Evolutionary conservation across 352 stramenopile genomes (phyloP), one percentile per base, ranked within the genome.

Genomic region (Phytophthora melonis): DNA sequence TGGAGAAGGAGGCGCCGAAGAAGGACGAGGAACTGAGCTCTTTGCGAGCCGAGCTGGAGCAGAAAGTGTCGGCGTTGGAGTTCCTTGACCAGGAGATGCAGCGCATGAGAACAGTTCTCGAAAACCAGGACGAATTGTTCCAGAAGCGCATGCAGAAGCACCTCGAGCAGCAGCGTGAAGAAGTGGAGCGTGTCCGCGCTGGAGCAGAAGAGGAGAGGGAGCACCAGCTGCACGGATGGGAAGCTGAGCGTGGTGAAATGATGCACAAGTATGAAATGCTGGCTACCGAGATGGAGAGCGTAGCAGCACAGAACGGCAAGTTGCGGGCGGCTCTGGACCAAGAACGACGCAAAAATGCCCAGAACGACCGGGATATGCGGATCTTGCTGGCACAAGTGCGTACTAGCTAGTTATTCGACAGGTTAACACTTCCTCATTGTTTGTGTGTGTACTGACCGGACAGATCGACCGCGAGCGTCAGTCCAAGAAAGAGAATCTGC

Each of bases 1-100:
- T 78, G 41, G 69, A 75, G 54, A 60, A 70, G 53, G 52, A 75
- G 30, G 58, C 11, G 1, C 19, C 58, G 0, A 62, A 79, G 18
- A 78, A 76, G 21, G 70, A 86, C 1, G 50, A 73, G 1, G n/a
- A 74, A 1, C 7, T 81, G 0, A 34, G 11, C 2, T 58, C 39
- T 0, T 64, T 80, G 61, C 60, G 56, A 2, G 25, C 27, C 25
- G 64, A 88, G 45, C 18, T 93, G 7, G 75, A 77, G 39, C 74
- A 84, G 16, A 92, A 92, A 52, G 74, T 84, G 13, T 74, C 72
- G 9, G 87, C 85, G 5, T 68, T 93, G 11, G 85, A 91, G 49
- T 80, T 92, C 23, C 82, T 93, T 7, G 87, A 92, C 41, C 81
- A 80, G 10, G 87, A 93, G 49, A 92, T 93, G 85, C 82, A 90